Conservation (phyloP, 768 basidiomycete species). For the Phallus indusiatus region DNA sequence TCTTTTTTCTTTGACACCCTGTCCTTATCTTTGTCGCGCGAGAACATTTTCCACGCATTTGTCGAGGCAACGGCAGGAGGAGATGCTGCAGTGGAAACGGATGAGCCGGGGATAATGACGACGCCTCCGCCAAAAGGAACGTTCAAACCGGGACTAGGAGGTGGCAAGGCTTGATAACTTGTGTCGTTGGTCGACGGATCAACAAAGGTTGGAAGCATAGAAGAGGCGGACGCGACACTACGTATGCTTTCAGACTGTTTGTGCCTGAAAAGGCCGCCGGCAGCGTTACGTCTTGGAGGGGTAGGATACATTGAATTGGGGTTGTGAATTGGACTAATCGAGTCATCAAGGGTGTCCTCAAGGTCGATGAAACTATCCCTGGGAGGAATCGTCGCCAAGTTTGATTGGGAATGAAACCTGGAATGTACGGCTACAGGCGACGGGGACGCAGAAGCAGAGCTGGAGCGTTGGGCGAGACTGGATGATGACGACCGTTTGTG, state of each 20-base stretch:
- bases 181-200: neutral
- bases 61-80: no score
- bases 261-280: neutral
- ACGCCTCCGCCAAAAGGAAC: no score
- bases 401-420: neutral
- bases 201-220: neutral
- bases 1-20: neutral
- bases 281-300: no score
- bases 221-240: no score
- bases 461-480: neutral
- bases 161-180: neutral
- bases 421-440: neutral
- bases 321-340: no score
- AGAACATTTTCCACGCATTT: neutral
- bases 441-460: neutral
- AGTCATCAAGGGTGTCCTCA: no score
- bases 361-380: no score
- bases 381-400: neutral
- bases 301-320: no score
- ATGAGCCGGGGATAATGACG: no score
- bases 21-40: neutral
- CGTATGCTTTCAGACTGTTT: no score
- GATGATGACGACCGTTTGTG: neutral
- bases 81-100: neutral
- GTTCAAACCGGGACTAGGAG: no score